Evolutionary conservation across 164 flowering plant genomes (phyloP), one percentile per base, ranked within the genome.

Genomic region (Santalum album): DNA sequence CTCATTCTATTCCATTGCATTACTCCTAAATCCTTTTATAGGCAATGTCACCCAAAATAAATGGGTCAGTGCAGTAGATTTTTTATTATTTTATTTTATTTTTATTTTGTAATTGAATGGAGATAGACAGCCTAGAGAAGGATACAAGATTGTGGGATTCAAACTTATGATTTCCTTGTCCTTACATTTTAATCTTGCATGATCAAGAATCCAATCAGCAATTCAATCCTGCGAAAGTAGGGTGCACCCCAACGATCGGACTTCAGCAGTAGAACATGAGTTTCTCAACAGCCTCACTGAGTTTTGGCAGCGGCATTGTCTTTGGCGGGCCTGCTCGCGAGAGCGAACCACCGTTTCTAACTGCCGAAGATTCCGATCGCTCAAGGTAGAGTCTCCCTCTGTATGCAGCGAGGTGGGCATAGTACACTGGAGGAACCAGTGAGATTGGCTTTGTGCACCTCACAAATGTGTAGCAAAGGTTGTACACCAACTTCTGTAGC

Each of bases 381-480:
- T 84, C 92, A n/a, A 91, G 77, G 72, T 91, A 91, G 18, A 91
- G 76, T 36, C 98, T 70, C 29, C 96, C 96, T 64, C 98, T 77
- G 51, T 86, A 88, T 9, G 96, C 98, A 27, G 96, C 98, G 34
- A 91, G 78, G 61, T 91, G 96, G 2, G 96, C 98, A 59, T 91
- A 91, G 55, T 88, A 91, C 34, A 83, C 96, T 0, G 98, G 95
- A 0, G 98, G 98, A 3, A 91, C 96, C 68, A 91, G 56, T 9
- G 98, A 91, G 35, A 91, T 78, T 1, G 98, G 98, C 68, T 88
- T 88, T 0, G 96, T 91, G 57, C 96, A 91, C 72, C 94, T 77
- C 12, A 69, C 84, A 55, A 81, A 91, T 3, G 96, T 91, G 80
- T 70, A 91, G 69, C 96, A 91, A 0, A 88, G 79, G 57, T 71